Conservation (phyloP, 768 basidiomycete species). For the Termitomyces sp. region DNA sequence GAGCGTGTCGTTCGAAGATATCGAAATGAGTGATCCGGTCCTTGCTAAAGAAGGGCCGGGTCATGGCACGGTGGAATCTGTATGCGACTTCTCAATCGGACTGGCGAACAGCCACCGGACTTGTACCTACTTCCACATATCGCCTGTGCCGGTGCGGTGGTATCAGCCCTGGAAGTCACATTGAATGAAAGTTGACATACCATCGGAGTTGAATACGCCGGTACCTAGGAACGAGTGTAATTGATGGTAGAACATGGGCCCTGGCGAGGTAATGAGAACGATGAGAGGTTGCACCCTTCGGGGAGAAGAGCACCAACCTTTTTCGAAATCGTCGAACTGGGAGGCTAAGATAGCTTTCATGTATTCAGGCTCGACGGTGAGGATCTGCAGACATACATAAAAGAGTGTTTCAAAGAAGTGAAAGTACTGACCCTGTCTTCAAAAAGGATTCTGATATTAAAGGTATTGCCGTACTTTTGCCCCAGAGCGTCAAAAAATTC, state of each 20-base stretch:
- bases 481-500: conserved; percentile 22
- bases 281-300: background rate
- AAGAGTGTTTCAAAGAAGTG: background rate
- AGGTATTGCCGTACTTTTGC: conserved; percentile 18
- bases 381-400: conserved; percentile 21
- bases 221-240: conserved; percentile 39
- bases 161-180: background rate
- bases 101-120: background rate
- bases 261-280: conserved; percentile 3
- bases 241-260: conserved; percentile 19
- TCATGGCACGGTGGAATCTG: conserved; percentile 62
- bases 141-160: conserved; percentile 30
- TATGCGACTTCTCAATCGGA: background rate
- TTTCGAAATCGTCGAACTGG: conserved; percentile 40
- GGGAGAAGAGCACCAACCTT: conserved; percentile 22
- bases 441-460: conserved; percentile 21
- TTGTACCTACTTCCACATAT: conserved; percentile 60
- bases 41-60: conserved; percentile 63
- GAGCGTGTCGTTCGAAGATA: conserved; percentile 50
- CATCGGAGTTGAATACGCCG: conserved; percentile 59
- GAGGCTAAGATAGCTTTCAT: conserved; percentile 44
- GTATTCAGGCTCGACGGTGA: conserved; percentile 40
- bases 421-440: conserved; percentile 23
- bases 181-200: conserved; percentile 19
- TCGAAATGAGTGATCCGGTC: conserved; percentile 61